Evolutionary conservation across 805 yeast species (phyloP).

Genomic region (Metschnikowia kunwiensis): DNA sequence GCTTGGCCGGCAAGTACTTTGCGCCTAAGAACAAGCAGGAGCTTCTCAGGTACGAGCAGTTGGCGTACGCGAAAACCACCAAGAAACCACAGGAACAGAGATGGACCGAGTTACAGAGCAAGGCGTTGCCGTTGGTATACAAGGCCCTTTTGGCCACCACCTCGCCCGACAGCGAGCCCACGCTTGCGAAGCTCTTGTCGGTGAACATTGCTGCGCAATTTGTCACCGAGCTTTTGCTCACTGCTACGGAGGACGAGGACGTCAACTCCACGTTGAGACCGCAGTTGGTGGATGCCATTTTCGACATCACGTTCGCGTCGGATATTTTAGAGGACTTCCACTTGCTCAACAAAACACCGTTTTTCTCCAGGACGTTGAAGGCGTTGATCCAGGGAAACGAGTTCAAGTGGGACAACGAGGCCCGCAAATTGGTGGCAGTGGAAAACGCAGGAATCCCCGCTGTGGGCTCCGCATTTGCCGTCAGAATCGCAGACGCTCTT

Average conservation of each 20-base stretch:
- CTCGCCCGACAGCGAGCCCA: constrained; percentile 34
- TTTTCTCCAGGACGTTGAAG: constrained; percentile 70
- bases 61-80: constrained; percentile 61
- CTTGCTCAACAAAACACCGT: constrained; percentile 62
- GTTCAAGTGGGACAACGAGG: constrained; percentile 58
- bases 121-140: constrained; percentile 65
- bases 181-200: constrained; percentile 49
- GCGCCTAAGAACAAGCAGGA: constrained; percentile 64
- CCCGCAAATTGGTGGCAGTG: constrained; percentile 45
- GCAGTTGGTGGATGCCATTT: constrained; percentile 52
- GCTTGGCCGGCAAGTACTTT: constrained; percentile 78
- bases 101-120: constrained; percentile 62
- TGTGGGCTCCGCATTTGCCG: constrained; percentile 60
- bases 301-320: constrained; percentile 56
- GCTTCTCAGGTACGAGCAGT: constrained; percentile 54
- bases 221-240: constrained; percentile 68
- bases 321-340: constrained; percentile 66
- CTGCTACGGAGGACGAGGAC: constrained; percentile 45
- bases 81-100: constrained; percentile 82
- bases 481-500: constrained; percentile 50
- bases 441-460: constrained; percentile 36
- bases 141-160: constrained; percentile 41
- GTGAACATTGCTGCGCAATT: constrained; percentile 83
- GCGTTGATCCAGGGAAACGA: constrained; percentile 81
- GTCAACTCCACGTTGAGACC: constrained; percentile 39